Conservation (phyloP, 208 protist species). For the Novymonas esmeraldas region DNA sequence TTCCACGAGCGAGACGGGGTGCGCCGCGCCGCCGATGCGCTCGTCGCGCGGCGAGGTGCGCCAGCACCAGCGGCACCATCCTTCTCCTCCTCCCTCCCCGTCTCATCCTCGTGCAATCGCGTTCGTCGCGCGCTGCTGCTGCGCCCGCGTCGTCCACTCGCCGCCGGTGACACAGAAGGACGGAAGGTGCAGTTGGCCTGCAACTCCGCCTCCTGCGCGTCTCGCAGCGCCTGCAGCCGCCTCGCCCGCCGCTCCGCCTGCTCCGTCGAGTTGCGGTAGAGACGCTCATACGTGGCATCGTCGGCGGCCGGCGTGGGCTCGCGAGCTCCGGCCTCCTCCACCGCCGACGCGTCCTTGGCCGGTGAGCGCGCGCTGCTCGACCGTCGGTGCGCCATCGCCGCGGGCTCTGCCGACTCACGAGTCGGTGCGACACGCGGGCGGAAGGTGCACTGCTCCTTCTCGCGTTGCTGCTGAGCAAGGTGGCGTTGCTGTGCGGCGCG, state of each 20-base stretch:
- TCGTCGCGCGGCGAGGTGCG: conserved; percentile 1
- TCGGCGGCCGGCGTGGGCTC: background rate
- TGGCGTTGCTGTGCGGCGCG: background rate
- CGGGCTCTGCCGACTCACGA: no score
- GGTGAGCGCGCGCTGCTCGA: background rate
- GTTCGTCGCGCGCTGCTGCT: conserved; percentile 10
- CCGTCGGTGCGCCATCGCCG: background rate
- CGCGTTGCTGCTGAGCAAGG: background rate
- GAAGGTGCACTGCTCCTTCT: conserved; percentile 13
- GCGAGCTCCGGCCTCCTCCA: background rate
- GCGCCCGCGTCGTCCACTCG: background rate
- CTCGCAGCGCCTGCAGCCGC: conserved; percentile 17
- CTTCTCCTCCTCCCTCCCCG: background rate
- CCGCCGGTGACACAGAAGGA: conserved; percentile 6
- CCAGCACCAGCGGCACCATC: background rate
- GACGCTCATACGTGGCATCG: conserved; percentile 20
- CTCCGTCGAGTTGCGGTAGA: conserved; percentile 25
- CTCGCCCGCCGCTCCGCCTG: conserved; percentile 17
- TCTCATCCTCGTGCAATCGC: background rate
- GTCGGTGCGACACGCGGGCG: background rate
- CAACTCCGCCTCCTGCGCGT: conserved; percentile 19
- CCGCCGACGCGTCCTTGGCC: background rate
- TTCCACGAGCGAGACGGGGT: conserved; percentile 10
- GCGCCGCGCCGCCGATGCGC: background rate
- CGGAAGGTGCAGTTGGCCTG: conserved; percentile 27